Evolutionary conservation across 768 basidiomycete genomes (phyloP), one percentile per base, ranked within the genome.

Genomic region (Leccinum disarticulatum): DNA sequence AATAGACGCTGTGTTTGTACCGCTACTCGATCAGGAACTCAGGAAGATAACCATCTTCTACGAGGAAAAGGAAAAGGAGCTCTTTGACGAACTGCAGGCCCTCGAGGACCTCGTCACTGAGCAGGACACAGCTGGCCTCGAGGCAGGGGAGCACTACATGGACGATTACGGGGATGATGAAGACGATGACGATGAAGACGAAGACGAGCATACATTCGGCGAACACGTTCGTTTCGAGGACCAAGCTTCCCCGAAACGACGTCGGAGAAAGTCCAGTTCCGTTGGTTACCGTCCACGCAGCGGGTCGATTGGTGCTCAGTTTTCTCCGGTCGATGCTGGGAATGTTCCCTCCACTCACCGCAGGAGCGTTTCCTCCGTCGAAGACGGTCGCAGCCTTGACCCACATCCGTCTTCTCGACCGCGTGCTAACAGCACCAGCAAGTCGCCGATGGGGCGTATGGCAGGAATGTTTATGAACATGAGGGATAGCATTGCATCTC

Each of bases 101-200:
- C 38, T 41, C 17, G 38, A 41, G 8, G 38, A n/a, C 8, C 38
- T 41, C 38, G 8, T 41, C 15, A n/a, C 38, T 41, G 38, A n/a
- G 8, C 38, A 4, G 17, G 38, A 41, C 1, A 6, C 17, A 4
- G 38, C 7, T 17, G 17, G 17, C 4, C 38, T 41, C 17, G 38
- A 41, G 17, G 38, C 15, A 4, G 38, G 38, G 17, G 38, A 41
- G 17, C 38, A 41, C 38, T 41, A 41, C 8, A 41, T 41, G 38
- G 83, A 85, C 28, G 75, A 73, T 36, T 69, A 74, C 6, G 70
- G 68, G 14, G 80, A 81, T 60, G 83, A 86, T n/a, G 83, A 83
- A 0, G 84, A 82, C 13, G 64, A 65, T 15, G 83, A 84, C 25
- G 75, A 73, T 36, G 80, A 81, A 60, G 82, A 86, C n/a, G 83